Base-by-base conservation (phyloP, 1,284 basidiomycete species). In the Thelephora terrestris region DNA sequence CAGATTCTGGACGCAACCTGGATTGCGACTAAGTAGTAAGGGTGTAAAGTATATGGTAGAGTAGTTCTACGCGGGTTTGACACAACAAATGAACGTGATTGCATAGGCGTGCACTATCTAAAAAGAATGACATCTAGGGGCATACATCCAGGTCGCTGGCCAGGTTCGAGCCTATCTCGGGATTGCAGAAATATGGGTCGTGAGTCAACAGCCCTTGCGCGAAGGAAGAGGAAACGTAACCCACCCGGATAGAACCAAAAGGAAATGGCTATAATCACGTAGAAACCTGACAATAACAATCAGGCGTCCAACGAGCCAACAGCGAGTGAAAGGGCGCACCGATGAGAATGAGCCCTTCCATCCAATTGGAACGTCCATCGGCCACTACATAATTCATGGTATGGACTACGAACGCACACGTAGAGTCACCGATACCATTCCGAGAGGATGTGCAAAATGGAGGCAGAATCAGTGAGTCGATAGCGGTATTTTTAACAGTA, bases 311-410 rank as follows among this genome's bases (percentile, higher is more conserved):
- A 18, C 7, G 29, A 20, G 17, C 10, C 16, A 5, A n/a, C 29
- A 32, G 29, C 27, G 1, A 20, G 17, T 32, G 5, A 43, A 12
- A 3, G 16, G 9, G 57, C 60, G 37, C 43, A 66, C 64, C 61
- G 37, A 68, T 61, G 20, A 67, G 61, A 48, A 68, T 79, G 58
- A 81, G 72, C 4, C 85, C 85, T 60, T 86, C 82, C 0, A 85
- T 67, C 79, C 85, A 92, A 62, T 91, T 91, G 4, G 86, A 89
- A 61, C 88, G 84, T 25, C 88, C 90, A 61, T 92, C 88, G 47
- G 79, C 75, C 5, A 91, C 81, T 40, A 86, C 82, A 53, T 89
- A 83, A 53, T 83, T 86, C 71, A 92, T 85, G 7, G 87, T 81
- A 55, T 90, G 70, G 17, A 92, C 82, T 78, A 44, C 32, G 4